A percentile compares a stretch with the other conserved stretches of the same genome.
phyloP scores from a whole-genome alignment of 2,329 filamentous ascomycete species.

The Fusarium sp. region DNA sequence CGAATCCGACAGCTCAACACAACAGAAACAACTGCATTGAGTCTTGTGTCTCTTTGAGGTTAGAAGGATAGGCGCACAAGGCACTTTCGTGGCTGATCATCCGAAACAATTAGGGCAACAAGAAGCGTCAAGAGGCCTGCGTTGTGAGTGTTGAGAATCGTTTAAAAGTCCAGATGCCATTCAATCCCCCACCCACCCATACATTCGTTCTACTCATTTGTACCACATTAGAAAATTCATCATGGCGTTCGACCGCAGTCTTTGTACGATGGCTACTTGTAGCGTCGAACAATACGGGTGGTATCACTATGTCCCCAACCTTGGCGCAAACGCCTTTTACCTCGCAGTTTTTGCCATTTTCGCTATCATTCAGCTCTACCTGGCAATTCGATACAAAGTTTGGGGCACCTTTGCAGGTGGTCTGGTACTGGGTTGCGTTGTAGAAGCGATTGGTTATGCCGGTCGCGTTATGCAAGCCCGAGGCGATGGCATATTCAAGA shows the following conservation, averaged over 20 bases:
- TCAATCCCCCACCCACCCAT: neutral
- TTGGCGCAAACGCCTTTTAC: constrained; percentile 32
- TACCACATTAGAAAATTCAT: too few relatives aligned
- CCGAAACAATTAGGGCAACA: neutral
- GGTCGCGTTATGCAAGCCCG: constrained; percentile 8
- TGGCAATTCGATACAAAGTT: constrained; percentile 38
- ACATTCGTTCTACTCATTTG: neutral
- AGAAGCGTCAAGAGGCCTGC: neutral
- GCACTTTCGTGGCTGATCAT: neutral
- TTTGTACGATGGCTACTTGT: constrained; percentile 36
- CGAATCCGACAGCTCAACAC: neutral
- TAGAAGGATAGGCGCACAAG: neutral
- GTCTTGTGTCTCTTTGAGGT: neutral
- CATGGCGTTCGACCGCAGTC: neutral
- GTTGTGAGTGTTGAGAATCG: neutral
- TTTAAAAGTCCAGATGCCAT: neutral
- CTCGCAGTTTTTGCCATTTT: constrained; percentile 28
- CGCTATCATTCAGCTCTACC: constrained; percentile 26
- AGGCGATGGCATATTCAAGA: neutral
- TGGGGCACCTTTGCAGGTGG: constrained; percentile 32
- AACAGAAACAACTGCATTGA: neutral
- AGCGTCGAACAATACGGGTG: constrained; percentile 30
- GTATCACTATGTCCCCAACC: constrained; percentile 28
- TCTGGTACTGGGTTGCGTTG: constrained; percentile 39
- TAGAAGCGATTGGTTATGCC: constrained; percentile 37